Conservation (phyloP, 1,284 basidiomycete species). For the Apiotrichum montevideense region DNA sequence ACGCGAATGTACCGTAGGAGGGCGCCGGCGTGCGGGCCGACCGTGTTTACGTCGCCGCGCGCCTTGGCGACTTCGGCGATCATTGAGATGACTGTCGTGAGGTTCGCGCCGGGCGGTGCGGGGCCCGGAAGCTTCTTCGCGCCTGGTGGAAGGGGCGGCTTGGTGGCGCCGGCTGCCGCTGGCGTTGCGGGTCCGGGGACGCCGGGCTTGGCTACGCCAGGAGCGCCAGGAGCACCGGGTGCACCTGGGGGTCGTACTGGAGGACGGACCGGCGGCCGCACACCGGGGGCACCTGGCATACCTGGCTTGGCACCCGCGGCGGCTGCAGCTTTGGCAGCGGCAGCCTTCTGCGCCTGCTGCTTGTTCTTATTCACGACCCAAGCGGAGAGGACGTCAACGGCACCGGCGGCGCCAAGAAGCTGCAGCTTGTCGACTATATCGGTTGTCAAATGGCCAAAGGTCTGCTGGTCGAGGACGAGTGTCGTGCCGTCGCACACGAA, state of each 20-base stretch:
- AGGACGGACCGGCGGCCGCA: not conserved
- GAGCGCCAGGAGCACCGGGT: not conserved
- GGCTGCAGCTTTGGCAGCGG: conserved; percentile 17
- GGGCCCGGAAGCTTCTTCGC: conserved; percentile 27
- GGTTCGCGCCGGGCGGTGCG: conserved; percentile 38
- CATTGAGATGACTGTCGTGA: conserved; percentile 42
- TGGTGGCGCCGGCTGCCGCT: not conserved
- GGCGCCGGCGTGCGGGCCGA: conserved; percentile 38
- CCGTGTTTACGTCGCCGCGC: conserved; percentile 41
- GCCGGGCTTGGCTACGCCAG: conserved; percentile 1
- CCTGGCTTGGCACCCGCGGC: conserved; percentile 2
- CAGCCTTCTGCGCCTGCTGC: conserved; percentile 27
- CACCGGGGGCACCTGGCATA: not conserved
- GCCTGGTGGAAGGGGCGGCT: not conserved
- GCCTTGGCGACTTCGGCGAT: conserved; percentile 43
- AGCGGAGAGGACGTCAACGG: conserved; percentile 39
- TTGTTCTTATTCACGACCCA: conserved; percentile 45
- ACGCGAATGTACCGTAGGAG: conserved; percentile 41
- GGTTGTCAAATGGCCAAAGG: conserved; percentile 38
- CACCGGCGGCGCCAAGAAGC: conserved; percentile 33
- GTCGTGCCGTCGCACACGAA: conserved; percentile 42
- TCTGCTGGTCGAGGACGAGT: conserved; percentile 35
- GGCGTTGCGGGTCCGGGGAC: not conserved
- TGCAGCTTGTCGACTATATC: conserved; percentile 41
- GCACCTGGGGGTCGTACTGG: not conserved